Conservation (phyloP, 352 stramenopile genomes). For the Phytopythium cucurbitacearum region DNA sequence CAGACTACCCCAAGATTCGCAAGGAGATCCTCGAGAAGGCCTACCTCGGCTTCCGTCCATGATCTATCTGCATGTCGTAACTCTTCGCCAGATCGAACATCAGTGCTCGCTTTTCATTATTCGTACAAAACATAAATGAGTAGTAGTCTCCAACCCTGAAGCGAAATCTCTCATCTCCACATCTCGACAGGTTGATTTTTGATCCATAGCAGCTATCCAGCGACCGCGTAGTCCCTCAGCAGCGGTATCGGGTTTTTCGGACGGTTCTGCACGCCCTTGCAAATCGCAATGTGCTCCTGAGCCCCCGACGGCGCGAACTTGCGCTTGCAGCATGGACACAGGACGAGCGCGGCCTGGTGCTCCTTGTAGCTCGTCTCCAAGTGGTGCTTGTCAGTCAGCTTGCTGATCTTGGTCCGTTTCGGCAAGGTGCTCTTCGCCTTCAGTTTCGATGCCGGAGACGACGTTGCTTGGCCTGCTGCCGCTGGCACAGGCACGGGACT, state of each 20-base stretch:
- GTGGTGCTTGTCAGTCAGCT: slow-evolving; percentile 45
- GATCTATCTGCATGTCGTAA: slow-evolving; percentile 5
- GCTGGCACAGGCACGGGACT: slow-evolving; percentile 12
- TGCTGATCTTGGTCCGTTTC: slow-evolving; percentile 11
- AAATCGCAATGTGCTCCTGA: slow-evolving; percentile 85
- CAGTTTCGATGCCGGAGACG: slow-evolving; percentile 3
- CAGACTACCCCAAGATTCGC: slow-evolving; percentile 93
- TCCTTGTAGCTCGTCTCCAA: slow-evolving; percentile 70
- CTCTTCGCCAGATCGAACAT: too few species aligned
- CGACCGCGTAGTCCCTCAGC: slow-evolving; percentile 65
- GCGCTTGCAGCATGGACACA: slow-evolving; percentile 75
- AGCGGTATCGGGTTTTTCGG: slow-evolving; percentile 67
- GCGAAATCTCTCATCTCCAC: too few species aligned
- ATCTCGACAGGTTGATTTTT: too few species aligned
- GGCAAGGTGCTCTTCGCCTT: background rate
- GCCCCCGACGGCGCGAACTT: slow-evolving; percentile 80
- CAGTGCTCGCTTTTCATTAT: too few species aligned
- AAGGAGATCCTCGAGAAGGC: slow-evolving; percentile 94
- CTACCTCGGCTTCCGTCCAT: slow-evolving; percentile 85
- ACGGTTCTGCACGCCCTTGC: slow-evolving; percentile 76
- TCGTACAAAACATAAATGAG: too few species aligned
- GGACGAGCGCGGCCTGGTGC: slow-evolving; percentile 71
- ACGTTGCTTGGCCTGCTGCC: slow-evolving; percentile 1
- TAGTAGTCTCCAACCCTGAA: background rate
- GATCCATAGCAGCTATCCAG: slow-evolving; percentile 25